phyloP scores from a whole-genome alignment of 768 basidiomycete species.

The Mycena belliarum region DNA sequence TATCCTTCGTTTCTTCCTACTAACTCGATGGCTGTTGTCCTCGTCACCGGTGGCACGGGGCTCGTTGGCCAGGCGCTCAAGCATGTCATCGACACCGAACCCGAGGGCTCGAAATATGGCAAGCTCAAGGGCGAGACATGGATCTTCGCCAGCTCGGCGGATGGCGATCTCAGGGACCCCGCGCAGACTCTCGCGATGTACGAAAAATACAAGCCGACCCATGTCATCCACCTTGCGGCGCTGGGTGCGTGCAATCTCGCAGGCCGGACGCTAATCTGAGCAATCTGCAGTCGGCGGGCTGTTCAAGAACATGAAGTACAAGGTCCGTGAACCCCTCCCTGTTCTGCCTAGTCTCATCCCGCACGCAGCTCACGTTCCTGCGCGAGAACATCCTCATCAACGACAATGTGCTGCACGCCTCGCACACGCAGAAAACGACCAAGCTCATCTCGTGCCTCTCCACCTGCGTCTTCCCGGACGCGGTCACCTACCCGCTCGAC shows the following conservation, averaged over 20 bases:
- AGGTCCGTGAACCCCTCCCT: constrained; percentile 44
- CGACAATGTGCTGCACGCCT: constrained; percentile 83
- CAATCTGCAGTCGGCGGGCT: constrained; percentile 77
- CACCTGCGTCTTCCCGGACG: constrained; percentile 97
- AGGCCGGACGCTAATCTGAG: not conserved
- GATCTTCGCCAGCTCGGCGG: constrained; percentile 64
- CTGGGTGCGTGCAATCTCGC: constrained; percentile 3
- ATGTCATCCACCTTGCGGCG: constrained; percentile 87
- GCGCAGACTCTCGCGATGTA: constrained; percentile 70
- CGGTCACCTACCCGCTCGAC: constrained; percentile 89
- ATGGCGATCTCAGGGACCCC: constrained; percentile 57
- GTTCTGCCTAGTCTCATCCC: not conserved
- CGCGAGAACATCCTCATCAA: constrained; percentile 96
- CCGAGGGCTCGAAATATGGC: constrained; percentile 61
- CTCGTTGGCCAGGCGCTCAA: constrained; percentile 67
- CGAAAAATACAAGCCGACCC: constrained; percentile 90
- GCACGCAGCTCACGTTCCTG: constrained; percentile 76
- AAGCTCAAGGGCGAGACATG: constrained; percentile 62
- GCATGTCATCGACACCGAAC: constrained; percentile 62
- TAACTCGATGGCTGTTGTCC: constrained; percentile 40
- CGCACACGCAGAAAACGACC: constrained; percentile 60
- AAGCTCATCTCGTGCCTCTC: constrained; percentile 96
- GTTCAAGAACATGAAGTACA: constrained; percentile 95
- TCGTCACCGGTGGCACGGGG: constrained; percentile 69
- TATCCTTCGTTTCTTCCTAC: no score